A percentile compares a stretch with the other conserved stretches of the same genome.
Evolutionary conservation across 164 flowering plant genomes (phyloP).

Genomic region (Buxus sempervirens): DNA sequence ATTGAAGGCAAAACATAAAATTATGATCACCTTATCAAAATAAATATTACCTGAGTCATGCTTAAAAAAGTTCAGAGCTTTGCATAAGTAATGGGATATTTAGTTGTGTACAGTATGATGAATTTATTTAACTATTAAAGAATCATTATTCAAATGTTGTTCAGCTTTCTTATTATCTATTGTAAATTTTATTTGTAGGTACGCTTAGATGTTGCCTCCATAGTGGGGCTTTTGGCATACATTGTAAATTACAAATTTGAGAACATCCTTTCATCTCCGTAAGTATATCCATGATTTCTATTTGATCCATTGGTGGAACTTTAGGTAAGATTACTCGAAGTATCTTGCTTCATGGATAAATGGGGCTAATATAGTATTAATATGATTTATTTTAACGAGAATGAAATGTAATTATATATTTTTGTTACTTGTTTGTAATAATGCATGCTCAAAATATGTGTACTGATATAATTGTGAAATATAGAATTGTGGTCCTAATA

Average conservation of each 20-base stretch:
- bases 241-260: conserved; percentile 89
- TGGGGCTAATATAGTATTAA: background rate
- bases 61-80: background rate
- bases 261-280: conserved; percentile 84
- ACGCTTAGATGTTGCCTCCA: conserved; percentile 80
- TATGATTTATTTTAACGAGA: too few species aligned
- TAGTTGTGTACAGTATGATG: background rate
- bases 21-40: background rate
- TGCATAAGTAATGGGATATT: background rate
- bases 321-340: background rate
- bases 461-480: too few species aligned
- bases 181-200: conserved; percentile 46
- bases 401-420: too few species aligned
- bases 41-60: background rate
- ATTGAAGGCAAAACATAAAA: background rate
- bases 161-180: conserved; percentile 1
- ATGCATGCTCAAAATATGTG: too few species aligned
- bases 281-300: conserved; percentile 22
- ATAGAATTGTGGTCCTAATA: too few species aligned
- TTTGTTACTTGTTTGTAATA: too few species aligned
- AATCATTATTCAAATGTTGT: background rate
- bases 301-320: background rate
- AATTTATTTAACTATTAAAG: background rate
- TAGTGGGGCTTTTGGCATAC: conserved; percentile 84
- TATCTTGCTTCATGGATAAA: background rate